Base-by-base conservation (phyloP, 2,329 filamentous ascomycete species). In the Hypoxylon sp. region DNA sequence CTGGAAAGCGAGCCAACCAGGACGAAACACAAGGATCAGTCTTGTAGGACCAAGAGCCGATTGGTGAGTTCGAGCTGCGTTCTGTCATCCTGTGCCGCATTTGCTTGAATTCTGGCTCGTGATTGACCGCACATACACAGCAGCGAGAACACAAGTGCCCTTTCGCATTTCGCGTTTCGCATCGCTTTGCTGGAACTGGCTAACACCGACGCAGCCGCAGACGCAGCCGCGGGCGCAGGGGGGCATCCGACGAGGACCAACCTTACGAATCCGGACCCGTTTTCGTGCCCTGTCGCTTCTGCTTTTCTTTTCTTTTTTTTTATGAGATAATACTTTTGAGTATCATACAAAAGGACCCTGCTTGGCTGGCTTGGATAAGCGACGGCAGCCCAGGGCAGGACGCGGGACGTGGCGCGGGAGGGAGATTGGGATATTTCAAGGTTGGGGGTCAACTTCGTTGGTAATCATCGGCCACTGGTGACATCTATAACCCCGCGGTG, bases 41-140 rank as follows among this genome's bases (percentile, higher is more conserved):
- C 61, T 68, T 54, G 35, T 59, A 68, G 67, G 70, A 72, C 58
- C 27, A 59, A 62, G 53, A 68, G 70, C 70, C 70, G 70, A 72
- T 72, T 72, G 70, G 70, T 65, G 67, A 66, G 31, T 29, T 65
- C 27, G 50, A 55, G 44, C 37, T 54, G 60, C 55, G 54, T 62
- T 46, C 56, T 65, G 62, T 68, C 61, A 68, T 70, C 65, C 65
- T 64, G 65, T 51, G 56, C 68, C 65, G 52, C 39, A 70, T 58
- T 66, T 58, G 17, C 46, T 68, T 58, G 68, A 47, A 53, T 58
- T 65, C 42, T 68, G 54, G 56, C 62, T 66, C 54, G 65, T 66
- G 68, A 70, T 68, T 64, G 52, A 68, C 65, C 52, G 60, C 51
- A 59, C 51, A 62, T 60, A 62, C 53, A 65, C 53, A 39, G 51